Conservation (phyloP, 2,329 filamentous ascomycete genomes). For the Byssochlamys sp. region DNA sequence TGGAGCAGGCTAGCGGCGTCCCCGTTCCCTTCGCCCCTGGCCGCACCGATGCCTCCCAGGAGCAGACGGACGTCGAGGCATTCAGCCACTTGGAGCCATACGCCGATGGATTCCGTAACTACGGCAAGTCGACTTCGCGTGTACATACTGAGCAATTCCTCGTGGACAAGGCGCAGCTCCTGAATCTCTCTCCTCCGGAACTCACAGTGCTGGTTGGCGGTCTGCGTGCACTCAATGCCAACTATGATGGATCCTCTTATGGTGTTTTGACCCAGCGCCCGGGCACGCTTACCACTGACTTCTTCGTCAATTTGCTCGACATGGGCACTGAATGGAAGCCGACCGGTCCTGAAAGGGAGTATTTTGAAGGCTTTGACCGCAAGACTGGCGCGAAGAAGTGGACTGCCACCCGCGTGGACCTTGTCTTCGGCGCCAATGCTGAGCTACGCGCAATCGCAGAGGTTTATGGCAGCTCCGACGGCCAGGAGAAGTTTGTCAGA, state of each 20-base stretch:
- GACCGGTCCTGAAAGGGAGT: slow-evolving; percentile 41
- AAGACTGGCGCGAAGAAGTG: slow-evolving; percentile 58
- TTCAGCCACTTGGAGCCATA: slow-evolving; percentile 58
- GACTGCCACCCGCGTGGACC: slow-evolving; percentile 58
- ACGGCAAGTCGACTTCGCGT: slow-evolving; percentile 52
- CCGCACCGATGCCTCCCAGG: slow-evolving; percentile 60
- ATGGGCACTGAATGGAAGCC: slow-evolving; percentile 56
- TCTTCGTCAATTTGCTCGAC: slow-evolving; percentile 71
- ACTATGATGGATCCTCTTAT: slow-evolving; percentile 58
- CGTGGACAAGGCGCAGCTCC: slow-evolving; percentile 61
- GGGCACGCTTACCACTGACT: slow-evolving; percentile 66
- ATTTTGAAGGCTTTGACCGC: slow-evolving; percentile 56
- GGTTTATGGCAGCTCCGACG: slow-evolving; percentile 56
- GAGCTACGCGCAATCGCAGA: slow-evolving; percentile 63
- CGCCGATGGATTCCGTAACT: slow-evolving; percentile 73
- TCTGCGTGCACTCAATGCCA: slow-evolving; percentile 58
- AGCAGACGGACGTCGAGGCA: slow-evolving; percentile 59
- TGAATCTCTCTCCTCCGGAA: slow-evolving; percentile 62
- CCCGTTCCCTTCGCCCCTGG: slow-evolving; percentile 64
- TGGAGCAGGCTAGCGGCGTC: slow-evolving; percentile 61
- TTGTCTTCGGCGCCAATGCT: slow-evolving; percentile 64
- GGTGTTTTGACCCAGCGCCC: slow-evolving; percentile 61
- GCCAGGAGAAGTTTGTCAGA: slow-evolving; percentile 54
- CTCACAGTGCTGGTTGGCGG: slow-evolving; percentile 62
- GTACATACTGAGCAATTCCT: slow-evolving; percentile 60